Base-by-base conservation (phyloP, 1,139 yeast species). In the Yamadazyma epiphylla region DNA sequence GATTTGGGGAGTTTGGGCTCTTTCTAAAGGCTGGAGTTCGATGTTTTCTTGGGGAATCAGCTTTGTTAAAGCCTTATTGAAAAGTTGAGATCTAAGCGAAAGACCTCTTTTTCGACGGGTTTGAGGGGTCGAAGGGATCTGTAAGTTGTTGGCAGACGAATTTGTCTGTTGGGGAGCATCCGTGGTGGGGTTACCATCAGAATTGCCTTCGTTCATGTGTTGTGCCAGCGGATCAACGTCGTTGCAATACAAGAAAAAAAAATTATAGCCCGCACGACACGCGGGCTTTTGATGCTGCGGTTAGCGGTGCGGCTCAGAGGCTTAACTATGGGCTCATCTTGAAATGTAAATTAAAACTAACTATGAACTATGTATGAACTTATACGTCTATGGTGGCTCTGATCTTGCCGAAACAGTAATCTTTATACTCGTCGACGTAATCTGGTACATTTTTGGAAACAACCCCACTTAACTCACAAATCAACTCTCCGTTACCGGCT, bases 1-100 rank as follows among this genome's bases (percentile, higher is more conserved):
- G 25, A 47, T 48, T 17, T 39, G 42, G 2, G 54, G 51, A 1
- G 41, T 21, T 14, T 5, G 15, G 15, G 27, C 23, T 15, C 25
- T 22, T 12, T 15, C 19, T 15, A 27, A 20, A 15, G 33, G 33
- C 15, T 33, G 26, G 7, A 15, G 23, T 16, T 16, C 17, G 28
- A 12, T 22, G 23, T 14, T n/a, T 15, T 19, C 17, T 24, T 14
- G 4, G 14, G 15, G n/a, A 9, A 8, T 10, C 4, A 2, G 24
- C 11, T 29, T 43, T 21, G 48, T 43, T n/a, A 64, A 42, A 7
- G 64, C 55, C 39, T 74, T 79, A 52, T 74, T 79, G 58, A 84
- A 76, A 39, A 84, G 64, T 55, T 83, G 94, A 0, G 88, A 72
- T 43, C 94, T 67, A 32, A 85, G 58, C 3, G 91, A 81, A 37